Base-by-base conservation (phyloP, 352 stramenopile species). In the Blastocystis sp. region DNA sequence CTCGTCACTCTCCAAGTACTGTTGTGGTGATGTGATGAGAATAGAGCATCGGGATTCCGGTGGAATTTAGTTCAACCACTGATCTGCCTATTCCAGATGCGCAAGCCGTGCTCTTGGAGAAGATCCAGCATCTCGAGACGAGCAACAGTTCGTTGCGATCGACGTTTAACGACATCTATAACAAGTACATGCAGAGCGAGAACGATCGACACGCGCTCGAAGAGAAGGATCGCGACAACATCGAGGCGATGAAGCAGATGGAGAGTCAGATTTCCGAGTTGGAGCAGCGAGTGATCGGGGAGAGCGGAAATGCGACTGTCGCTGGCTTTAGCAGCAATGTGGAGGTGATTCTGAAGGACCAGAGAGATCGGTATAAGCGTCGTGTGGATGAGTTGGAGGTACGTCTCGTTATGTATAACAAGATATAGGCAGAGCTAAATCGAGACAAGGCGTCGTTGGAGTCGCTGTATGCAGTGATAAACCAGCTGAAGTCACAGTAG, bases 381-480 rank as follows among this genome's bases (percentile, higher is more conserved):
- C 70, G 70, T n/a, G 70, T 81, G 45, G 70, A 81, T 62, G 70
- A 81, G 39, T 54, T 81, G 70, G 70, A 81, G 70, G 70, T 81
- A 41, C 24, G 45, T 1, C 13, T 34, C 34, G 37, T 37, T 34
- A 16, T 30, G 34, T 9, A 26, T 37, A 53, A 63, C 65, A 53
- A n/a, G 11, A 65, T 1, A 37, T 64, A 81, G 70, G 55, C 37
- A 8, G 70, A 81, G 41, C 7, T 24, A 13, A 47, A 16, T 16
- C 53, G 50, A 43, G 70, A 81, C 18, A 63, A 65, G 6, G 70
- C 34, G 16, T 63, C 70, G 30, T 18, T 81, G 41, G 70, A 81
- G n/a, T 81, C 70, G 41, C 34, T 81, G 50, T 63, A 81, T 62
- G 24, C 39, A 24, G 70, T 81, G 43, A 41, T 81, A 16, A 26